Evolutionary conservation across 371 early-diverging fungal genomes (phyloP), one percentile per base, ranked within the genome.

Genomic region (Lichtheimia hyalospora): DNA sequence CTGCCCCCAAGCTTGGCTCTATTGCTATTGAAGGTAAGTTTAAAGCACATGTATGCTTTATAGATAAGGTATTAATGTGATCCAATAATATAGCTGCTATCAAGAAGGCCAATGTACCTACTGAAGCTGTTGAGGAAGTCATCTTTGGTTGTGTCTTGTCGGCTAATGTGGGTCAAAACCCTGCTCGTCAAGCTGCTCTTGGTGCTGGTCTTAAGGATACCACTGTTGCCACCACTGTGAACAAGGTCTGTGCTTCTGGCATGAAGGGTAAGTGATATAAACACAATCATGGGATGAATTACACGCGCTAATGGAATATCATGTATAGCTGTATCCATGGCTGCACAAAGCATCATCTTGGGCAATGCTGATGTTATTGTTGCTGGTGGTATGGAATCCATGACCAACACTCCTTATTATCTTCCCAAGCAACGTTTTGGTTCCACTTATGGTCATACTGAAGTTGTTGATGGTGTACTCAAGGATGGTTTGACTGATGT

Each of bases 231-330:
- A 97, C 96, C 34, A 95, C 95, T 28, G 86, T 98, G 66, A 97
- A 97, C 87, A 98, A 98, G 83, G 97, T 97, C 42, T 99, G 99
- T 76, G 98, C 96, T 28, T 92, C 93, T 27, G 97, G 95, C 40
- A 88, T 96, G 91, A 98, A 99, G 81, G 86, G 85, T 71, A 79
- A 46, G 46, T 21, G 6, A 8, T 69, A 60, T 70, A 34, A 23
- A 23, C 28, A 60, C 8, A 34, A 10, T 6, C 2, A 8, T 5
- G 34, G 34, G 34, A 8, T 34, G 28, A 28, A 28, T 28, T n/a
- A n/a, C n/a, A 28, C 28, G 6, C 10, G 34, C 34, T 34, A 34
- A 34, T 34, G 34, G 8, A n/a, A 34, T 5, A 34, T 5, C 10
- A 34, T 28, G 3, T 28, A 25, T 52, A 83, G 87, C 97, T 43